Evolutionary conservation across 106 monocot species (phyloP), one percentile per base, ranked within the genome.

Genomic region (Phalaenopsis equestris): DNA sequence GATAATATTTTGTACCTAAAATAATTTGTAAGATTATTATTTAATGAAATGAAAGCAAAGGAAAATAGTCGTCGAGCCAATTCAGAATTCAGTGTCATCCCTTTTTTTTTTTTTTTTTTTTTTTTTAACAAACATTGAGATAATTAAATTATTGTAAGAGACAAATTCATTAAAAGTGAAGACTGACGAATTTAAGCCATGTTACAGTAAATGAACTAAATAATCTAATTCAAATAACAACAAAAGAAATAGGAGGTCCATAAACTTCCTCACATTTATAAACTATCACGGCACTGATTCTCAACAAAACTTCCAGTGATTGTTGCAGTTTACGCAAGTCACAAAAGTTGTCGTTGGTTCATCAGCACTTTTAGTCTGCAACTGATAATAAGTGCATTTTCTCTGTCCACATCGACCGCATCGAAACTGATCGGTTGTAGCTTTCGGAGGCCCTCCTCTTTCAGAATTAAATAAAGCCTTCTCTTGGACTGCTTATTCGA

Each of bases 341-440:
- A 93, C 90, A 52, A 81, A 93, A 41, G 90, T 90, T 23, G 90
- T 90, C 90, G 88, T 90, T 0, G 93, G 90, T 42, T 93, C 88
- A 87, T 90, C 90, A 42, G 90, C 88, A 55, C 83, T 87, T 9
- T 88, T 83, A 36, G 90, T 88, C 72, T 90, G 90, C 83, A 93
- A 42, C 73, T 90, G 92, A 80, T 93, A 87, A 74, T 93, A 93
- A 1, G 92, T 93, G 76, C 81, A 79, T 83, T 93, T 90, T 75
- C 92, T 68, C 86, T 93, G 86, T 38, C 92, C 92, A 47, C 92
- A 93, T 1, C 90, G 81, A 7, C 88, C 90, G 41, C 96, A 93
- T 81, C 89, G 93, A 68, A 96, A 96, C 82, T 96, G 96, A 84
- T 96, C 96, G 12, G 96, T 96, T 1, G 93, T 87, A 21, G 96